phyloP scores from a whole-genome alignment of 2,329 filamentous ascomycete genomes.

The Aspergillus phoenicis region DNA sequence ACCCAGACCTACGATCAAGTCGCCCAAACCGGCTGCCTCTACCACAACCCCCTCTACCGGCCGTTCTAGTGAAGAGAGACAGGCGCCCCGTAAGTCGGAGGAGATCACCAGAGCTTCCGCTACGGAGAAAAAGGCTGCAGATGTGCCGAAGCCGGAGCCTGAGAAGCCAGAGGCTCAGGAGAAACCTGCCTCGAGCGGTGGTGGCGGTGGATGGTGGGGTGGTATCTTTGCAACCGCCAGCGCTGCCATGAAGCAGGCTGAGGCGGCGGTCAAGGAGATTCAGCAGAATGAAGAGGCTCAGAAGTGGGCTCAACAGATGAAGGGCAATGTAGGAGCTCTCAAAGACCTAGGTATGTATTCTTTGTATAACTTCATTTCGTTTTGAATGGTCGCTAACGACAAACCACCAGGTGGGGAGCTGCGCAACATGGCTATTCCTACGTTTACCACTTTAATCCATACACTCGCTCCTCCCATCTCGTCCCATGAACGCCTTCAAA shows the following conservation, averaged over 20 bases:
- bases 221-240: slow-evolving; percentile 78
- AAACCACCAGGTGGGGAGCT: slow-evolving; percentile 77
- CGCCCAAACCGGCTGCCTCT: slow-evolving; percentile 56
- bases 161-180: slow-evolving; percentile 53
- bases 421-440: slow-evolving; percentile 82
- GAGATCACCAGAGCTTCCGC: slow-evolving; percentile 75
- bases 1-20: slow-evolving; percentile 54
- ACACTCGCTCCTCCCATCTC: slow-evolving; percentile 95
- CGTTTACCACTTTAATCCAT: slow-evolving; percentile 91
- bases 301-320: slow-evolving; percentile 92
- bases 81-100: slow-evolving; percentile 67
- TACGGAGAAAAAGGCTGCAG: slow-evolving; percentile 69
- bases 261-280: slow-evolving; percentile 90
- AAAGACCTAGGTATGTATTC: slow-evolving; percentile 67
- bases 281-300: slow-evolving; percentile 96
- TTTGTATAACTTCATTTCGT: background rate
- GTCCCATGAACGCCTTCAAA: slow-evolving; percentile 92
- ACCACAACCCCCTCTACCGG: slow-evolving; percentile 41
- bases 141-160: slow-evolving; percentile 41
- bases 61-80: slow-evolving; percentile 67
- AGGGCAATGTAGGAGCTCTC: slow-evolving; percentile 80
- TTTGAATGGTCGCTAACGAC: slow-evolving; percentile 4
- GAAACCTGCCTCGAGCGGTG: slow-evolving; percentile 42
- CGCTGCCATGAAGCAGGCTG: slow-evolving; percentile 78
- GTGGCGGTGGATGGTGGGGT: slow-evolving; percentile 88